Base-by-base conservation (phyloP, 83 land plant genomes). In the Thuja plicata region DNA sequence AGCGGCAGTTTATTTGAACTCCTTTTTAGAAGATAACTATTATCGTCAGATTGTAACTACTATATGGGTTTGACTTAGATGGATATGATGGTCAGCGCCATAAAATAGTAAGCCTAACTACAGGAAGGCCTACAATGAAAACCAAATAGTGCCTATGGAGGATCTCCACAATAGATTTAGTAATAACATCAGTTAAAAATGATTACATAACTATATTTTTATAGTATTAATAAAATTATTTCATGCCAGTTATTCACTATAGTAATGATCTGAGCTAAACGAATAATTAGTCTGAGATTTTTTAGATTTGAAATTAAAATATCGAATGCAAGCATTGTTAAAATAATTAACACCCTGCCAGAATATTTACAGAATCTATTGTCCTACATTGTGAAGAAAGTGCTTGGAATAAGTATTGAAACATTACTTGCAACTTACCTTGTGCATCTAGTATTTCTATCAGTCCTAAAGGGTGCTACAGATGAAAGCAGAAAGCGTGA, bases 401-500 rank as follows among this genome's bases (percentile, higher is more conserved):
- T 46, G 30, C 85, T 83, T 83, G 40, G 50, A 46, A 66, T 60
- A 10, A 40, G 32, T 66, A 37, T 60, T 86, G 87, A 55, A 57
- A 30, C 6, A 46, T 57, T 27, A 60, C 80, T 83, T 83, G 15
- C 87, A 86, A 37, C 79, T 57, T 86, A 41, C 70, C 87, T 86
- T 57, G n/a, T 16, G 32, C 15, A 13, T 32, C 50, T 48, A 27
- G 30, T 5, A 4, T 46, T 88, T 82, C 81, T 21, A 76, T 24
- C 60, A 27, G 54, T 38, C 30, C 24, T 13, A 38, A 38, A 35
- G 35, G 97, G 95, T 84, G 96, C 95, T 34, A 94, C 97, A 77
- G 99, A 98, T 73, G 99, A 93, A 3, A 98, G 91, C 84, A 98
- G 34, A 78, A 98, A 89, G 38, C 94, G 92, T 76, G 95, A 40